Conservation (phyloP, 768 basidiomycete species). For the Pholiota molesta region DNA sequence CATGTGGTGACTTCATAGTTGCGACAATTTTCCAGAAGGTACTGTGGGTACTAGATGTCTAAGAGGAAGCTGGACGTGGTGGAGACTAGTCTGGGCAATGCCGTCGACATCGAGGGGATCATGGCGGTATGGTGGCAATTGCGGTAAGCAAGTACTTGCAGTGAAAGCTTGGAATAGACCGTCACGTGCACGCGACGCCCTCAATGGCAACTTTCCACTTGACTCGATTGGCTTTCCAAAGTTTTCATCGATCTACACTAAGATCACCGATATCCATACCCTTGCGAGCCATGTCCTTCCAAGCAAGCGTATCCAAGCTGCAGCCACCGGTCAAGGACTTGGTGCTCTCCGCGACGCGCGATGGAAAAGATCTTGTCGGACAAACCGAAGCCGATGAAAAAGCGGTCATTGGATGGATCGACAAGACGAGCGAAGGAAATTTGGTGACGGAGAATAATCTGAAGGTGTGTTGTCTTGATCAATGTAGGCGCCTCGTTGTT, state of each 20-base stretch:
- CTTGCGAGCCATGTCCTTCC: constrained; percentile 53
- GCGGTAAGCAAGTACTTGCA: too few species aligned
- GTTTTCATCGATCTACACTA: constrained; percentile 42
- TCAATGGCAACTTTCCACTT: constrained; percentile 25
- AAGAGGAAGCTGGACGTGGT: too few species aligned
- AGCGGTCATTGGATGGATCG: constrained; percentile 73
- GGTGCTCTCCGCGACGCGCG: constrained; percentile 48
- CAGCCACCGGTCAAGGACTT: constrained; percentile 56
- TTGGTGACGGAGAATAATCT: constrained; percentile 49
- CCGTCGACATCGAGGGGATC: too few species aligned
- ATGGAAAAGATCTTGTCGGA: constrained; percentile 49
- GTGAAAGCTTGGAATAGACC: neutral
- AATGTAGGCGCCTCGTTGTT: neutral
- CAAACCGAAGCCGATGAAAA: constrained; percentile 61
- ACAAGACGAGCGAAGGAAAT: constrained; percentile 56
- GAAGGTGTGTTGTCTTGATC: constrained; percentile 43
- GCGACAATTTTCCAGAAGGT: neutral
- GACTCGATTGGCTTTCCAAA: constrained; percentile 37
- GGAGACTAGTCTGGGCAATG: too few species aligned
- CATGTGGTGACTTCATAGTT: neutral
- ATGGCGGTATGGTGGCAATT: too few species aligned
- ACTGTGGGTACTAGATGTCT: too few species aligned
- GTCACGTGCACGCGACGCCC: constrained; percentile 26
- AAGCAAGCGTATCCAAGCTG: constrained; percentile 50
- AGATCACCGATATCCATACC: constrained; percentile 35